Evolutionary conservation across 23 red algal species (phyloP).

Genomic region (Pyropia haitanensis): DNA sequence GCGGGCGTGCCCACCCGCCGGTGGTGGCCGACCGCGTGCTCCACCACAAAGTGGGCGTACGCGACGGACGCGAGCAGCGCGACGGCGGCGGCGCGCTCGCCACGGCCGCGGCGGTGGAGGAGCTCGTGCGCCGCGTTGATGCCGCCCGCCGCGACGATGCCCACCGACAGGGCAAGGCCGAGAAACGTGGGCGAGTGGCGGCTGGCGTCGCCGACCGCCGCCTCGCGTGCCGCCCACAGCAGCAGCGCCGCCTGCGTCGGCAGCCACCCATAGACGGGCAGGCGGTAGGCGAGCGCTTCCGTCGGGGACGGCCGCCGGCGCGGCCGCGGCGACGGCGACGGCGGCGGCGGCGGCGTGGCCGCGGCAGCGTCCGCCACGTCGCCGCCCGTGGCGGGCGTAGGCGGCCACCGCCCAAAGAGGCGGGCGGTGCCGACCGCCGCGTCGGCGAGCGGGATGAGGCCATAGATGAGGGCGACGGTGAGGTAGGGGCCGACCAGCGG

Average conservation of each 20-base stretch:
- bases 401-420: background rate
- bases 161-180: constrained; percentile 40
- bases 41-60: constrained; percentile 75
- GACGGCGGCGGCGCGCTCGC: constrained; percentile 24
- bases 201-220: background rate
- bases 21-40: constrained; percentile 85
- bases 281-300: constrained; percentile 2
- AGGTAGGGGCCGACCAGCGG: constrained; percentile 18
- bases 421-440: constrained; percentile 4
- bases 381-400: constrained; percentile 14
- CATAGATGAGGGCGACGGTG: constrained; percentile 28
- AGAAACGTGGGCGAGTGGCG: constrained; percentile 6
- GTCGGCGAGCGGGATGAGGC: constrained; percentile 36
- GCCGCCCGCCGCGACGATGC: constrained; percentile 49
- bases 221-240: constrained; percentile 18
- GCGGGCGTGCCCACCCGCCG: constrained; percentile 49
- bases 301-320: background rate
- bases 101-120: constrained; percentile 31
- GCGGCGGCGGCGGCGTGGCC: background rate
- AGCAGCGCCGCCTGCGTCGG: constrained; percentile 32
- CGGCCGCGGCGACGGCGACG: constrained; percentile 2
- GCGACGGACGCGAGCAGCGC: constrained; percentile 28
- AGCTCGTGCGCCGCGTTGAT: constrained; percentile 84
- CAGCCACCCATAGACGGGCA: constrained; percentile 51
- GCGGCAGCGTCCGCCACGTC: constrained; percentile 17